phyloP scores from a whole-genome alignment of 1,284 basidiomycete species.

The Neotropicomus parvogracilis region DNA sequence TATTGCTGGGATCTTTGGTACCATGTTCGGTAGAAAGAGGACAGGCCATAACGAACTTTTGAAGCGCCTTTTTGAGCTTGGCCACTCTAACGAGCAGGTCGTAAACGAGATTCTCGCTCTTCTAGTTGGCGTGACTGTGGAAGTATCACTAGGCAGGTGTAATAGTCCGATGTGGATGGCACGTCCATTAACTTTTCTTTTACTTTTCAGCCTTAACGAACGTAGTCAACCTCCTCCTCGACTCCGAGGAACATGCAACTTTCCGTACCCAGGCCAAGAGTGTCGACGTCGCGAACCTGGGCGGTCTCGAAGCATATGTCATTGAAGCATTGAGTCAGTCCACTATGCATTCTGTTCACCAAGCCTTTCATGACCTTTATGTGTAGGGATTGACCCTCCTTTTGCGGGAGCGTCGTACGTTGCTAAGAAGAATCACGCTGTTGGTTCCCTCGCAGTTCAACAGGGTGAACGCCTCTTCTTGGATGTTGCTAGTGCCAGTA shows the following conservation, averaged over 20 bases:
- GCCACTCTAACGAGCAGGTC: conserved; percentile 54
- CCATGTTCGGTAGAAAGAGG: conserved; percentile 51
- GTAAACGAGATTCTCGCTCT: conserved; percentile 70
- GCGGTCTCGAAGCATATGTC: conserved; percentile 48
- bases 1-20: conserved; percentile 43
- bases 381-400: conserved; percentile 47
- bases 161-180: background rate
- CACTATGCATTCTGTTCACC: background rate
- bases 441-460: conserved; percentile 43
- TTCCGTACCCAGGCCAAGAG: conserved; percentile 40
- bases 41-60: conserved; percentile 48
- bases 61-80: conserved; percentile 52
- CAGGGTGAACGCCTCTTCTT: conserved; percentile 55
- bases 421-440: conserved; percentile 40
- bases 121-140: conserved; percentile 62
- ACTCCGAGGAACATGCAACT: conserved; percentile 39
- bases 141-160: conserved; percentile 59
- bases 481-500: conserved; percentile 53
- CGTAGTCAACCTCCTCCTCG: conserved; percentile 58
- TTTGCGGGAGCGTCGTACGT: conserved; percentile 39
- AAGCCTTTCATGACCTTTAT: conserved; percentile 4
- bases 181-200: conserved; percentile 5
- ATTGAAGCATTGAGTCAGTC: conserved; percentile 64
- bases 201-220: conserved; percentile 43
- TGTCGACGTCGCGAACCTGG: conserved; percentile 37